Conservation (phyloP, 2,329 filamentous ascomycete genomes). For the Aspergillus phoenicis region DNA sequence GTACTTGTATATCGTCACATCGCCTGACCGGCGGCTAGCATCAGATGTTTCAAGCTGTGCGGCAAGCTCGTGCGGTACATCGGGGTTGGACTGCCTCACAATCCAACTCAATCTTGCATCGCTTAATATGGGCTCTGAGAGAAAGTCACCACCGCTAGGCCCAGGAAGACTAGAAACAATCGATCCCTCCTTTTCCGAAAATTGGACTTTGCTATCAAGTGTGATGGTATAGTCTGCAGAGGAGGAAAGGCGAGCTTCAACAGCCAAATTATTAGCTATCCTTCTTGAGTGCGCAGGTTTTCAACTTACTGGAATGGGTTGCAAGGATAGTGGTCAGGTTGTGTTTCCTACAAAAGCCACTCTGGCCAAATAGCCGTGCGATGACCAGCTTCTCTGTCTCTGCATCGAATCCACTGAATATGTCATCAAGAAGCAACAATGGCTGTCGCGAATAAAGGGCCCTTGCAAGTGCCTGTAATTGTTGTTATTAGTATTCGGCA, state of each 20-base stretch:
- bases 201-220: slow-evolving; percentile 33
- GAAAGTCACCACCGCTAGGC: neutral
- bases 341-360: neutral
- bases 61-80: neutral
- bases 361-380: neutral
- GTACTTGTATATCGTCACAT: slow-evolving; percentile 11
- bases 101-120: neutral
- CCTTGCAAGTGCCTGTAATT: slow-evolving; percentile 29
- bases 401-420: slow-evolving; percentile 41
- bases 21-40: slow-evolving; percentile 2
- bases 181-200: slow-evolving; percentile 11
- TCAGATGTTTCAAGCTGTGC: neutral
- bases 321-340: slow-evolving; percentile 3
- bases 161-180: neutral
- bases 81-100: neutral
- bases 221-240: slow-evolving; percentile 53
- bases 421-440: slow-evolving; percentile 40
- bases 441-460: slow-evolving; percentile 35
- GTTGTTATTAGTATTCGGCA: neutral
- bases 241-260: slow-evolving; percentile 3
- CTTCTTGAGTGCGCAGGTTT: neutral
- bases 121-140: neutral
- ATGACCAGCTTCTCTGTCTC: slow-evolving; percentile 30
- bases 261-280: neutral
- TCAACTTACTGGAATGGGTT: neutral